Evolutionary conservation across 192 early-diverging fungal species (phyloP), one percentile per base, ranked within the genome.

Genomic region (Mortierella claussenii): DNA sequence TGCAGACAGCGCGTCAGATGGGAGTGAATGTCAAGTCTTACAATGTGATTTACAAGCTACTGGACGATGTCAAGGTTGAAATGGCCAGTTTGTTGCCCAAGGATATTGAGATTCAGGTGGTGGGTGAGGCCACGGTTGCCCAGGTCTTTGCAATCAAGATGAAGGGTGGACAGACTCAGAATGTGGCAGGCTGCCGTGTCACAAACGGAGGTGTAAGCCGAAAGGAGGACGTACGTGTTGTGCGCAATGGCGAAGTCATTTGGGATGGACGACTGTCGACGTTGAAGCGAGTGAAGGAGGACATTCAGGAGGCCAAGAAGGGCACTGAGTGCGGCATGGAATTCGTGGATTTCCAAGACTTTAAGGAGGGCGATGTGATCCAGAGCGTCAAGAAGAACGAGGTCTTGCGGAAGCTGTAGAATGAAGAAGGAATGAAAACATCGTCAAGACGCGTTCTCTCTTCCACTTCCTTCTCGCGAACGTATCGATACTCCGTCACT

Each of bases 261-360:
- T 94, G 89, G 86, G 86, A 90, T 57, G 95, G 95, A 80, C 85
- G 79, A 27, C 48, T 95, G 47, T 89, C 89, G 70, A 84, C 89
- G 30, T 86, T 99, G 63, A 91, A 91, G 80, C 91, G 96, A 55
- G 83, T 94, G 58, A 99, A 97, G 79, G 92, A 95, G 53, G 94
- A 96, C 67, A 90, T 97, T 34, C 68, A 71, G 26, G 97, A 99
- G 83, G 92, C 89, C 30, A 86, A 86, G 58, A 99, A 97, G 80
- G 96, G 96, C n/a, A 82, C 92, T 28, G 97, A 99, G 84, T 99
- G 96, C 73, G 97, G 97, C 18, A 91, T 99, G 75, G 86, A 87
- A 50, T 92, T 99, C 82, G 93, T 93, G 18, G 90, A 87, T 12
- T 97, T 94, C 68, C 82, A 83, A 7, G 91, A 90, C 13, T 82